Evolutionary conservation across 768 basidiomycete species (phyloP), one percentile per base, ranked within the genome.

Genomic region (Boletus tylopilopsis): DNA sequence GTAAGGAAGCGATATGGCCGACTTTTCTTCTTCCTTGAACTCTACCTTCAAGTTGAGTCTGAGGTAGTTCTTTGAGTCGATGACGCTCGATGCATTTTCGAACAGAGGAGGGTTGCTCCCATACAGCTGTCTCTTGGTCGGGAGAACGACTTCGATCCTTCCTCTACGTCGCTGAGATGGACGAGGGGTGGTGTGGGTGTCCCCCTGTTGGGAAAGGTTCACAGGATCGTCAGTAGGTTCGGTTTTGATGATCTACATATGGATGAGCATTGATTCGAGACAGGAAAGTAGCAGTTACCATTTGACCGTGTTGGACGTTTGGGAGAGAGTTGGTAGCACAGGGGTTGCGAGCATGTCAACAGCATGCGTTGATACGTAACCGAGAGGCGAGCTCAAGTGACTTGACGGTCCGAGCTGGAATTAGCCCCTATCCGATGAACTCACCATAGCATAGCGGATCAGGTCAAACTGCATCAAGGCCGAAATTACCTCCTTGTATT

Each of bases 11-110:
- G 2, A 4, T 2, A 51, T 4, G 7, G 18, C 4, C 4, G 18
- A 12, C 37, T 16, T 42, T 37, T 37, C 41, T 39, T 61, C 59
- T 18, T 61, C 60, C 18, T 60, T 49, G n/a, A n/a, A n/a, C n/a
- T n/a, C n/a, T n/a, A n/a, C n/a, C 42, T 61, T 55, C 39, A 60
- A 11, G 10, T 8, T 7, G 12, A 6, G 21, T 1, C 19, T 2
- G 29, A 58, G 23, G 29, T 11, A 13, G 12, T 59, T 39, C 4
- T 47, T 42, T 8, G 29, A 30, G 12, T 48, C 45, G 27, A 61
- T 59, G 42, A 46, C 47, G 7, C 4, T 35, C 0, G 52, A 42
- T 0, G 55, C 53, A 2, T 40, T 45, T 24, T 61, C 59, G 22
- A 51, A 51, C 2, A 6, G 18, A 1, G 52, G 55, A 10, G 29